Base-by-base conservation (phyloP, 306 rosid genomes). In the Urtica urens region DNA sequence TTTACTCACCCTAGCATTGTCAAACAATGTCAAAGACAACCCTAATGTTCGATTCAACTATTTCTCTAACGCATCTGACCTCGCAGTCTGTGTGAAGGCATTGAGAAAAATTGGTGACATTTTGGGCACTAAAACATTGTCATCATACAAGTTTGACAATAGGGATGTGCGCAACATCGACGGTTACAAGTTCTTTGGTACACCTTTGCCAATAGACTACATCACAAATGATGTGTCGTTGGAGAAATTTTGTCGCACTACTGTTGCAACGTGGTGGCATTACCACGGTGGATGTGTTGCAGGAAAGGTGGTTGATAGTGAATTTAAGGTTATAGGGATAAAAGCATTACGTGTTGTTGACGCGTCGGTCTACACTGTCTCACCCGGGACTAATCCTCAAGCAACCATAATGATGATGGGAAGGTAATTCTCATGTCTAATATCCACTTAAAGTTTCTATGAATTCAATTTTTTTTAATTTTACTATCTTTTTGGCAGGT, bases 321-420 rank as follows among this genome's bases (percentile, higher is more conserved):
- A 58, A 16, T 66, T 58, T 26, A 33, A 35, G 17, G 65, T 58
- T 2, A 51, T 46, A 7, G 71, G 60, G 28, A 21, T 51, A 0
- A 5, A 58, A 2, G 26, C 52, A 1, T 42, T 58, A 19, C 65
- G 71, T 10, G 60, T 66, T 1, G 65, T 66, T 0, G 71, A 66
- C 17, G 51, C 55, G 13, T 66, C 71, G 5, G 45, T 24, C 0
- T 58, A 50, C 26, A 28, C 13, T 4, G 13, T 17, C 17, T 44
- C 71, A 5, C 71, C 71, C 2, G 71, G 65, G 22, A 58, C 71
- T 2, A 66, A 66, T 33, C 71, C 60, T 52, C 58, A 41, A 34
- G 71, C 66, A 20, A 58, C 71, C 13, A 6, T 66, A 9, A 51
- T 66, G 65, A 66, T 66, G 66, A 11, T 58, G 0, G 71, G 72